Evolutionary conservation across 148 eudicot genomes (phyloP).

Genomic region (Diospyros lotus): DNA sequence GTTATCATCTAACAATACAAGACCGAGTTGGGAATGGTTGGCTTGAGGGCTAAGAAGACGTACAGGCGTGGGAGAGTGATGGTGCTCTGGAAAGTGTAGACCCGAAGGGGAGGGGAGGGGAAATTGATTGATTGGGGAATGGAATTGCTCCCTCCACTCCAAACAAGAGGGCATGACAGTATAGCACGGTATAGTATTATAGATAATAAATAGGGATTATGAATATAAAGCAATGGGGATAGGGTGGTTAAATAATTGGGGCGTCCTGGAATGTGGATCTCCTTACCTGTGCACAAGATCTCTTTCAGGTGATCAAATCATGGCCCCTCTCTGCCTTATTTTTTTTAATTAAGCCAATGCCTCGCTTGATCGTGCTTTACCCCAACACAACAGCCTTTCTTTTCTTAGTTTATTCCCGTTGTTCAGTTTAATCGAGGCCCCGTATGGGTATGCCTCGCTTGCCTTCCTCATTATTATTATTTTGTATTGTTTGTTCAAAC

Average conservation of each 20-base stretch:
- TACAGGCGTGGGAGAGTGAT: background rate
- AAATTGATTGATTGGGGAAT: conserved; percentile 26
- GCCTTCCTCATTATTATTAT: background rate
- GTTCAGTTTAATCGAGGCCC: conserved; percentile 1
- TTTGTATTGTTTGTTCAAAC: conserved; percentile 9
- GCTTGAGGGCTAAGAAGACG: too few species aligned
- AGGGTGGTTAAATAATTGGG: conserved; percentile 26
- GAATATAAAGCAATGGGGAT: too few species aligned
- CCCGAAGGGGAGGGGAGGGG: conserved; percentile 19
- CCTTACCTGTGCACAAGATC: conserved; percentile 52
- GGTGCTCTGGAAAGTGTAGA: conserved; percentile 38
- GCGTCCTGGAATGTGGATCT: conserved; percentile 31
- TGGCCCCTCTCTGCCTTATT: conserved; percentile 22
- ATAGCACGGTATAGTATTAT: background rate
- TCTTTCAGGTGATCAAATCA: conserved; percentile 61
- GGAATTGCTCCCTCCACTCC: conserved; percentile 61
- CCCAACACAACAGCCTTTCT: background rate
- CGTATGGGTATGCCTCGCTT: background rate
- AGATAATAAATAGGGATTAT: too few species aligned
- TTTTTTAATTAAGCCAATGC: conserved; percentile 9
- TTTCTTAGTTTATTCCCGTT: background rate
- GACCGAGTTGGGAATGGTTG: too few species aligned
- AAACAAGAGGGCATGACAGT: conserved; percentile 49
- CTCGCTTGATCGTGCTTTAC: conserved; percentile 7
- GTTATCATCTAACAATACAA: too few species aligned